Conservation (phyloP, 441 rosid genomes). For the Eruca vesicaria region DNA sequence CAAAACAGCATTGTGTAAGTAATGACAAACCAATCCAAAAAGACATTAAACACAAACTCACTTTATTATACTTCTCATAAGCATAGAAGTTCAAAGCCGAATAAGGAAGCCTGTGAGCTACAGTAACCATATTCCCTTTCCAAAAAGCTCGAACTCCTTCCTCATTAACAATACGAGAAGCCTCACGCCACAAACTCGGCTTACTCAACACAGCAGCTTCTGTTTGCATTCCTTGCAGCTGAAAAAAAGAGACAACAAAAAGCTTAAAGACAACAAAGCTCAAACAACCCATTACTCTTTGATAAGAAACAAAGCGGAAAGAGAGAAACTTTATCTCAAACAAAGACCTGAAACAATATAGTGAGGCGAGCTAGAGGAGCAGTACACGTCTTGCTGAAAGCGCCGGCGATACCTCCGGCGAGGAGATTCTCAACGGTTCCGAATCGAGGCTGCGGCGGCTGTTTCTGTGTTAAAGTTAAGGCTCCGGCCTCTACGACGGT, state of each 20-base stretch:
- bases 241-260: not conserved
- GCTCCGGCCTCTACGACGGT: not conserved
- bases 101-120: constrained; percentile 46
- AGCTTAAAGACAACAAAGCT: not conserved
- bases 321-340: not conserved
- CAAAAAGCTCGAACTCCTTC: not conserved
- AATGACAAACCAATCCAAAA: not conserved
- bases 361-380: not conserved
- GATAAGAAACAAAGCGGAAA: not conserved
- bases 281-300: not conserved
- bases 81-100: constrained; percentile 80
- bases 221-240: not conserved
- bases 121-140: not conserved
- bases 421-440: not conserved
- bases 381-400: not conserved
- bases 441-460: not conserved
- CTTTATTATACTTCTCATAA: constrained; percentile 71
- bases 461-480: not conserved
- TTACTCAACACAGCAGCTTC: not conserved
- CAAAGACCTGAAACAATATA: not conserved
- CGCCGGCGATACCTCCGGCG: not conserved
- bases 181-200: not conserved
- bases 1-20: not conserved
- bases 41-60: constrained; percentile 32
- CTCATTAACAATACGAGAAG: not conserved